Base-by-base conservation (phyloP, 768 basidiomycete species). In the Zangia roseola region DNA sequence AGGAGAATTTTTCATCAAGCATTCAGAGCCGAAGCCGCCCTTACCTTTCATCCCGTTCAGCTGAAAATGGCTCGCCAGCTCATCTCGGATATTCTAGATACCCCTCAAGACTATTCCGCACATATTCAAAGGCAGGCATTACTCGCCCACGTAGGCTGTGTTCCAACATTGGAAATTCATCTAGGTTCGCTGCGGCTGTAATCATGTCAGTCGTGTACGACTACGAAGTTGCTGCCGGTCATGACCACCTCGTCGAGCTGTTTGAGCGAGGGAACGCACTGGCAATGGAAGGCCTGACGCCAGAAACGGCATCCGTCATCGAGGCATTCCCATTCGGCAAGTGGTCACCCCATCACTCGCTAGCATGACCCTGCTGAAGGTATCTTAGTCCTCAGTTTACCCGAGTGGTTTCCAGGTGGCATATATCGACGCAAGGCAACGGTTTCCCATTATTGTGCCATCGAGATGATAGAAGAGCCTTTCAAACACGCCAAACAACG, bases 161-260 rank as follows among this genome's bases (percentile, higher is more conserved):
- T 26, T 31, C 39, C 10, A 33, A 54, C 12, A 1, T 5, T 6
- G 3, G n/a, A 35, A n/a, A 25, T 21, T 7, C 4, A 7, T 40
- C 7, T 33, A 72, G 72, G 45, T 56, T 63, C 34, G 60, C 70
- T 9, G 65, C 71, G 13, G 60, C 70, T 1, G 64, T 74, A 2
- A 62, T 74, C 35, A 58, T 77, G 47, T 65, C 69, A 14, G 61
- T 77, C 13, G 64, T 70, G 13, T 78, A 78, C 35, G 77, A 74
- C 17, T 62, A 69, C 13, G 55, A 69, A 6, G 63, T 74, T 7
- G 64, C 64, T 14, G 58, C 69, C 8, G 51, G 63, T 26, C 65
- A 65, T 1, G 75, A 76, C 40, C 59, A 63, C 26, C 69, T 73
- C 49, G 66, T 77, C 12, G 51, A 68, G 9, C 52, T 74, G 4